phyloP scores from a whole-genome alignment of 257 asterid species.

The Sherardia arvensis region DNA sequence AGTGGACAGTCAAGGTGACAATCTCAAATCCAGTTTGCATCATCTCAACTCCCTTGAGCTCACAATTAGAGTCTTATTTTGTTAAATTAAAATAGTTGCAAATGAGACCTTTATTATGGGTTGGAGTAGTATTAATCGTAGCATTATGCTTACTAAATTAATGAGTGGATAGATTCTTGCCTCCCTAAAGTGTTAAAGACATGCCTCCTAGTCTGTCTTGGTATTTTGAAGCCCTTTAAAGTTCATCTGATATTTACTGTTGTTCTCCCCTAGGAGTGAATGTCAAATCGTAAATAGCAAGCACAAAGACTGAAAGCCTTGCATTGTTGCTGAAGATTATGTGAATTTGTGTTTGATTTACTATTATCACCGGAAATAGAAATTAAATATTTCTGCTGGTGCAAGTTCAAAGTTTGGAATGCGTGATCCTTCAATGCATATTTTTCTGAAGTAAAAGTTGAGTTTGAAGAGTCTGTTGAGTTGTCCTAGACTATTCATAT shows the following conservation, averaged over 20 bases:
- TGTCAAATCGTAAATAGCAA: neutral
- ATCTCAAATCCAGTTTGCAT: neutral
- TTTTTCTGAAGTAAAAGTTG: too few relatives aligned
- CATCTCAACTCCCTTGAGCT: neutral
- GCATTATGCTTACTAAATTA: neutral
- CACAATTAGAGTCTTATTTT: neutral
- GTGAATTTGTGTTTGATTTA: neutral
- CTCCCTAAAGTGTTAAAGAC: neutral
- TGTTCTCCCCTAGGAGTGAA: neutral
- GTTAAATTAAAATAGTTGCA: neutral
- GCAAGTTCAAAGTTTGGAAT: too few relatives aligned
- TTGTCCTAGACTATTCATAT: too few relatives aligned
- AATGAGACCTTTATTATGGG: neutral
- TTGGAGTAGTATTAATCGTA: neutral
- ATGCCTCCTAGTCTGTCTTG: neutral
- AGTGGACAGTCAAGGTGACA: constrained; percentile 95
- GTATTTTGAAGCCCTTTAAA: neutral
- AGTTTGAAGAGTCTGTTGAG: too few relatives aligned
- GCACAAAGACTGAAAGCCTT: neutral
- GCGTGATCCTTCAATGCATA: too few relatives aligned
- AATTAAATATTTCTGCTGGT: too few relatives aligned
- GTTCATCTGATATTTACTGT: neutral
- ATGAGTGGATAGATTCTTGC: neutral
- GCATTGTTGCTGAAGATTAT: neutral
- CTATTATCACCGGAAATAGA: neutral